Conservation (phyloP, 2,329 filamentous ascomycete genomes). For the Verticillium nonalfalfae region DNA sequence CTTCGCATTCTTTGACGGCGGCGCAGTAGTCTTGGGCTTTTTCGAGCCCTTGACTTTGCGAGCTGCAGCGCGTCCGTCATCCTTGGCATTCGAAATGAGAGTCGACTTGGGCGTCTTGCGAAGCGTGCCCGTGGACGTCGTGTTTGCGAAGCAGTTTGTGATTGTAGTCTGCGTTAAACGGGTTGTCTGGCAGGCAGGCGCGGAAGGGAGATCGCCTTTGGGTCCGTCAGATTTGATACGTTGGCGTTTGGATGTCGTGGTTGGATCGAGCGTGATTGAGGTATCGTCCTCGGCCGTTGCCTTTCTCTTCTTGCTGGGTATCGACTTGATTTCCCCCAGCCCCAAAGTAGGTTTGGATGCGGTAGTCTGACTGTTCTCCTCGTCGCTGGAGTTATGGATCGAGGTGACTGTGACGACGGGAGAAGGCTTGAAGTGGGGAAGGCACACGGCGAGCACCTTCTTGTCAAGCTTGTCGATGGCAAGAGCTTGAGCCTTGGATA, state of each 20-base stretch:
- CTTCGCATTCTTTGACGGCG: slow-evolving; percentile 19
- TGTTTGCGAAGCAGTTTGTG: not conserved
- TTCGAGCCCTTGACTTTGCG: slow-evolving; percentile 10
- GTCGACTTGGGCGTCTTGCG: slow-evolving; percentile 20
- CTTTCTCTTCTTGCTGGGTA: slow-evolving; percentile 10
- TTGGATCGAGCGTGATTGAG: not conserved
- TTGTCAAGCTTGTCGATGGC: slow-evolving; percentile 3
- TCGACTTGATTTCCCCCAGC: not conserved
- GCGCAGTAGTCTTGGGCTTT: slow-evolving; percentile 4
- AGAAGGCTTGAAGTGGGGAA: slow-evolving; percentile 4
- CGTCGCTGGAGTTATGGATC: slow-evolving; percentile 1
- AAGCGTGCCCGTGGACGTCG: not conserved
- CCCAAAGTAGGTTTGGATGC: not conserved
- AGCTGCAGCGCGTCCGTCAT: slow-evolving; percentile 17
- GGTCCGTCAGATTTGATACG: slow-evolving; percentile 4
- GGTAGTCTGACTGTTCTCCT: slow-evolving; percentile 2
- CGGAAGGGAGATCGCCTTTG: slow-evolving; percentile 4
- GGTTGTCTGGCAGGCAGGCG: not conserved
- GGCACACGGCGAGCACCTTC: slow-evolving; percentile 8
- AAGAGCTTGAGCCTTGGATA: slow-evolving; percentile 8
- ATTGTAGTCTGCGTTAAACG: not conserved
- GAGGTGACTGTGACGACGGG: not conserved
- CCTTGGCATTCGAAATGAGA: slow-evolving; percentile 18
- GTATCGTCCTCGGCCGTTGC: slow-evolving; percentile 5
- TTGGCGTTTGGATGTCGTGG: slow-evolving; percentile 6